Evolutionary conservation across 176 grass and related monocot genomes (phyloP).

Genomic region (Metroxylon sagu): DNA sequence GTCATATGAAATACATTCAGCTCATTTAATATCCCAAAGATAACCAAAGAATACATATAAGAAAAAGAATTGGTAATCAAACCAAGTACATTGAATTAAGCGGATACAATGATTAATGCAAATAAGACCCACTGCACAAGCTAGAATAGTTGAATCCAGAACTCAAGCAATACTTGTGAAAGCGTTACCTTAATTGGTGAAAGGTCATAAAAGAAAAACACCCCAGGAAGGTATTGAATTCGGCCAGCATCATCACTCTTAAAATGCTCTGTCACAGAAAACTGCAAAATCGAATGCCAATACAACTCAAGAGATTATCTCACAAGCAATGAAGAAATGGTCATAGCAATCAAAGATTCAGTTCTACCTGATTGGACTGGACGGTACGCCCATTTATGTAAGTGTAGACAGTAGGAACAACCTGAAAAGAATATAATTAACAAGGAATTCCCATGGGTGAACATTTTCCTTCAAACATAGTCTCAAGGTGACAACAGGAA

Average conservation of each 20-base stretch:
- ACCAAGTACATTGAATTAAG: too few relatives aligned
- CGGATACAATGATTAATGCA: too few relatives aligned
- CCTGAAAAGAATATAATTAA: constrained; percentile 35
- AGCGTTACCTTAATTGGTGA: constrained; percentile 81
- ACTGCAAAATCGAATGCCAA: constrained; percentile 36
- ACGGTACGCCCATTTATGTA: constrained; percentile 77
- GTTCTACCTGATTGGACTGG: constrained; percentile 83
- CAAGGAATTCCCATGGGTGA: too few relatives aligned
- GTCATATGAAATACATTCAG: too few relatives aligned
- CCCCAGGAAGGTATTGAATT: constrained; percentile 75
- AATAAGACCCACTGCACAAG: too few relatives aligned
- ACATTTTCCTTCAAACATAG: too few relatives aligned
- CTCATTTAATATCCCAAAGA: too few relatives aligned
- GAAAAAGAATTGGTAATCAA: too few relatives aligned
- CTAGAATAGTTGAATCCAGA: too few relatives aligned
- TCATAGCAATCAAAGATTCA: constrained; percentile 1
- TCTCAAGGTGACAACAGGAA: too few relatives aligned
- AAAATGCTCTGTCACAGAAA: constrained; percentile 95
- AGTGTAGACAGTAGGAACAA: constrained; percentile 81
- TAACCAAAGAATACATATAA: too few relatives aligned
- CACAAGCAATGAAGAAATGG: constrained; percentile 9
- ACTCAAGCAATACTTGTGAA: constrained; percentile 8
- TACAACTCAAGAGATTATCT: constrained; percentile 13
- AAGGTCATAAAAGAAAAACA: constrained; percentile 98
- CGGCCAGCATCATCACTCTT: constrained; percentile 65